Base-by-base conservation (phyloP, 2,329 filamentous ascomycete genomes). In the Botrytis pseudocinerea region DNA sequence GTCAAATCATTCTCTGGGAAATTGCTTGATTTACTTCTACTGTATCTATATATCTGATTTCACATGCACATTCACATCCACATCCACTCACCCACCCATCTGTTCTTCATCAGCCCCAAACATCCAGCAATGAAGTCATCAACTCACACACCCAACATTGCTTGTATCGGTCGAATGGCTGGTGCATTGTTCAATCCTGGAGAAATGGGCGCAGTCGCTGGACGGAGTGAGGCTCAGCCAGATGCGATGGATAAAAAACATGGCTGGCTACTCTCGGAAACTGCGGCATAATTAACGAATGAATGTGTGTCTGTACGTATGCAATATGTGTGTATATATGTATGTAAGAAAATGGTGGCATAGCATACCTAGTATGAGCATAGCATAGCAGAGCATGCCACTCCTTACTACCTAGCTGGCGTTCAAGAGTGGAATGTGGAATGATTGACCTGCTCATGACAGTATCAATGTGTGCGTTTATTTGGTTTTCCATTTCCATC, bases 141-240 rank as follows among this genome's bases (percentile, higher is more conserved):
- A 40, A 28, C 46, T 69, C n/a, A 44, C 28, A 14, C 42, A 38
- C 9, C 6, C 38, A 38, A 35, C 8, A 35, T 42, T 28, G 28
- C 16, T 40, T n/a, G n/a, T 20, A 20, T 14, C 42, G 38, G 59
- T 10, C 32, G 10, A 35, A 68, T 68, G 44, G 44, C 40, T 38
- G 40, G 20, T 66, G 44, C 22, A 64, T 22, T 32, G 38, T 54
- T 54, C n/a, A 28, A 46, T 38, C 68, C 57, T 10, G 46, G 40
- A 42, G 32, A 22, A 59, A 38, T 59, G 61, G 70, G 60, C 70
- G 70, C 28, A 71, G 61, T 54, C 18, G n/a, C 38, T 14, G 25
- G n/a, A 54, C 25, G 16, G 16, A 46, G 44, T 64, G 69, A 71
- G 69, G 59, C 69, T 71, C 69, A 64, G 69, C 57, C n/a, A 70